phyloP scores from a whole-genome alignment of 306 rosid species.

The Geum urbanum region DNA sequence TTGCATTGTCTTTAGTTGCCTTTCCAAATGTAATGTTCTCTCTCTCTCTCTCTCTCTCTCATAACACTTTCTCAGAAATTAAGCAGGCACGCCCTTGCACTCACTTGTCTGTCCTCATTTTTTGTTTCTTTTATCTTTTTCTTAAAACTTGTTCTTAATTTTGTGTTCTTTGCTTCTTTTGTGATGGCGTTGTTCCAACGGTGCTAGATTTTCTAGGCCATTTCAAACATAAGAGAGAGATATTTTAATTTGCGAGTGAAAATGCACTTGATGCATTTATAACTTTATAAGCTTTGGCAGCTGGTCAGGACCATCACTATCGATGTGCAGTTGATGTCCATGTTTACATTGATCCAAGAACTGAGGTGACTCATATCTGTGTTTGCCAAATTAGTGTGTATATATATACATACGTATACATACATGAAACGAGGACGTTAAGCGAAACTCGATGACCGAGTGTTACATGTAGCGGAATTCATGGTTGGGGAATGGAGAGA shows the following conservation, averaged over 20 bases:
- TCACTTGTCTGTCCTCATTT: conserved; percentile 15
- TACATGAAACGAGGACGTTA: background rate
- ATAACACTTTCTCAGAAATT: conserved; percentile 37
- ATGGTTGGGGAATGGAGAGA: background rate
- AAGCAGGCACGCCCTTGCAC: conserved; percentile 35
- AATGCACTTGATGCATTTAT: background rate
- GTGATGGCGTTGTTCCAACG: conserved; percentile 39
- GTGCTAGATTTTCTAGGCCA: conserved; percentile 50
- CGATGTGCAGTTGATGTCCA: background rate
- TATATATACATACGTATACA: no score
- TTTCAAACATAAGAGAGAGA: background rate
- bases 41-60: conserved; percentile 15
- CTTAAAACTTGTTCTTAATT: background rate
- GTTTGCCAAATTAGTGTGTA: background rate
- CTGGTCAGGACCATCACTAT: conserved; percentile 5
- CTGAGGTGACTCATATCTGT: conserved; percentile 1
- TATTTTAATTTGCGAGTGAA: background rate
- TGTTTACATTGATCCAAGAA: conserved; percentile 5
- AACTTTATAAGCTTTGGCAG: background rate
- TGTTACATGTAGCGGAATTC: background rate
- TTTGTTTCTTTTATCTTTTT: background rate
- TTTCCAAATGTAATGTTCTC: conserved; percentile 1
- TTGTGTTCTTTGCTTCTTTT: conserved; percentile 28
- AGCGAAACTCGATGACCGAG: background rate
- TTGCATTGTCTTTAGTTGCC: conserved; percentile 29